Evolutionary conservation across 1,284 basidiomycete species (phyloP), one percentile per base, ranked within the genome.

Genomic region (Microbotryum violaceum): DNA sequence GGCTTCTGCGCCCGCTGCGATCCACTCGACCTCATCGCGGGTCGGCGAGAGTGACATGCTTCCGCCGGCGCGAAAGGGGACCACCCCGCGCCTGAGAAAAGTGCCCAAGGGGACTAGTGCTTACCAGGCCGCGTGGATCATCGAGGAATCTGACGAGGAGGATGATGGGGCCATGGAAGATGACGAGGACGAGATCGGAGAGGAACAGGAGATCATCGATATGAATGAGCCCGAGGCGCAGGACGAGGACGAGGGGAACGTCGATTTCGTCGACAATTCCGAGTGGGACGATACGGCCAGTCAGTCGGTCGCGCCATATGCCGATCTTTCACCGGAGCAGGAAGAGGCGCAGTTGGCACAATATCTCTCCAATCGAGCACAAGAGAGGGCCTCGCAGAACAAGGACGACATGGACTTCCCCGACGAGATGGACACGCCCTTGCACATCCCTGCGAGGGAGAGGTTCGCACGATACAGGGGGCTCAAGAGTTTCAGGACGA

Each of bases 361-460:
- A 37, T 74, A 72, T 61, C 68, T 70, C 58, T 60, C 68, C 12
- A 73, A 65, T 62, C 76, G 70, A 54, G 71, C 67, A 66, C 79
- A 52, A 64, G 73, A 70, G 49, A 76, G 68, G 66, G 67, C 61
- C 42, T 57, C 25, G 25, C 54, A 58, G 63, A 70, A 65, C 52
- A 47, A 84, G 55, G 85, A 89, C 54, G 89, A 97, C 70, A 77
- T 85, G 27, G 80, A 83, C 23, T 98, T 97, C 77, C 96, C 94
- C 0, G 94, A 99, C 73, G 94, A 99, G 75, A 82, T 97, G n/a
- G 94, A 98, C 71, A 98, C 96, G 0, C 96, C 94, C 0, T 82
- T 87, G 64, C 87, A 96, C 65, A 79, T 88, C n/a, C 77, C 89
- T 0, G 94, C 93, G 0, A 80, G 83, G 14, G 82, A 82, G n/a